Evolutionary conservation across 2,329 filamentous ascomycete species (phyloP).

Genomic region (Hysterium pulicare): DNA sequence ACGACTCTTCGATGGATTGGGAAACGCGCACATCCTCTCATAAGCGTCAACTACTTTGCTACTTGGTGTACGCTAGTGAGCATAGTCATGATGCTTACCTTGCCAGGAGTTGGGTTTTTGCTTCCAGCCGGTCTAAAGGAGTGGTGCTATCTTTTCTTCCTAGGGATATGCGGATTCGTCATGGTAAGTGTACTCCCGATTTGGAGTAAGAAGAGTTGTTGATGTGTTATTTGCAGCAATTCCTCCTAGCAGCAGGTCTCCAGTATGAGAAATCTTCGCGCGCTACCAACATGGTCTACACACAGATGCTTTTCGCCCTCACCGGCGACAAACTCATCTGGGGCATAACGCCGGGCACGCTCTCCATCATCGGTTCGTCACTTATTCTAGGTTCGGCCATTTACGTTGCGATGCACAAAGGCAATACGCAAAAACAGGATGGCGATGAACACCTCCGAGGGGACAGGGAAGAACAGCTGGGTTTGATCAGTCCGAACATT

Average conservation of each 20-base stretch:
- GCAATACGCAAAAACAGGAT: slow-evolving; percentile 16
- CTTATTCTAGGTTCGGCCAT: slow-evolving; percentile 65
- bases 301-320: slow-evolving; percentile 67
- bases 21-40: slow-evolving; percentile 72
- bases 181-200: slow-evolving; percentile 48
- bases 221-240: no score
- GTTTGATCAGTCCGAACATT: neutral
- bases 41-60: slow-evolving; percentile 82
- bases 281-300: slow-evolving; percentile 66
- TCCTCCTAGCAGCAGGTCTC: slow-evolving; percentile 75
- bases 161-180: slow-evolving; percentile 72
- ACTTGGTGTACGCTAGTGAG: slow-evolving; percentile 68
- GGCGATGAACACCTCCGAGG: slow-evolving; percentile 32
- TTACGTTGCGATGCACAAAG: slow-evolving; percentile 58
- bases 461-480: slow-evolving; percentile 11
- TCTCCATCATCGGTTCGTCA: slow-evolving; percentile 59
- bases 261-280: slow-evolving; percentile 64
- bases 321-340: slow-evolving; percentile 63
- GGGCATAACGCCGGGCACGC: slow-evolving; percentile 54
- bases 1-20: slow-evolving; percentile 78
- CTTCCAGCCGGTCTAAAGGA: slow-evolving; percentile 54
- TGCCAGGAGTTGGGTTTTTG: slow-evolving; percentile 57
- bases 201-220: neutral
- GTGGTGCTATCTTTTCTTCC: slow-evolving; percentile 64
- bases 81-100: slow-evolving; percentile 53